Conservation (phyloP, 1,284 basidiomycete species). For the Amylostereum areolatum region DNA sequence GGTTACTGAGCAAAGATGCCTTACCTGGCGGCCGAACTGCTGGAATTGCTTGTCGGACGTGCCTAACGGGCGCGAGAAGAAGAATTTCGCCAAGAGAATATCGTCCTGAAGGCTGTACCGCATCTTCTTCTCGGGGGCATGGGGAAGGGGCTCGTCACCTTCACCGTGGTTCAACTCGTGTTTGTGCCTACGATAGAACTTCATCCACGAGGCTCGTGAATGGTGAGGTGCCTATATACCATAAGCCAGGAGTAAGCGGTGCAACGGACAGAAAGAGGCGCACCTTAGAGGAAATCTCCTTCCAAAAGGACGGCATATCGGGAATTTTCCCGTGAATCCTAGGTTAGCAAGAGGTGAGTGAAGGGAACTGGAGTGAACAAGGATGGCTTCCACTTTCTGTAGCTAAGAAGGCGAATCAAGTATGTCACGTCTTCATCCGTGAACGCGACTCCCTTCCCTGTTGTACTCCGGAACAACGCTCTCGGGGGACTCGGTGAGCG, state of each 20-base stretch:
- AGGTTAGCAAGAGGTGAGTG: slow-evolving; percentile 11
- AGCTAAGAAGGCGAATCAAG: slow-evolving; percentile 67
- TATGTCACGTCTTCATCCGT: slow-evolving; percentile 74
- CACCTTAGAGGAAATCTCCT: slow-evolving; percentile 72
- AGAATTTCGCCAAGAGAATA: slow-evolving; percentile 66
- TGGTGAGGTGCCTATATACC: slow-evolving; percentile 68
- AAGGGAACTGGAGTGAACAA: background rate
- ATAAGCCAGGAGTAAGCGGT: background rate
- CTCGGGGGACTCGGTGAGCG: slow-evolving; percentile 61
- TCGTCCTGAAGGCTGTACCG: slow-evolving; percentile 74
- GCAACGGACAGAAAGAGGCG: slow-evolving; percentile 6
- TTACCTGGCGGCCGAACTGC: slow-evolving; percentile 59
- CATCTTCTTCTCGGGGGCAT: slow-evolving; percentile 77
- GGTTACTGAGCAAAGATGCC: no score
- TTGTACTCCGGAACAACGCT: slow-evolving; percentile 73
- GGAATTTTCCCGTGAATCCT: slow-evolving; percentile 51
- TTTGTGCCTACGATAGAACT: slow-evolving; percentile 78
- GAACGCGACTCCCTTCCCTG: slow-evolving; percentile 81
- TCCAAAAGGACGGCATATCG: slow-evolving; percentile 83
- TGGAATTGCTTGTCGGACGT: slow-evolving; percentile 79
- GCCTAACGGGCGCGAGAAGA: slow-evolving; percentile 62
- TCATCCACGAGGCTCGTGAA: slow-evolving; percentile 85
- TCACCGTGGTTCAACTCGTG: slow-evolving; percentile 66
- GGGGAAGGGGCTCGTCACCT: slow-evolving; percentile 60
- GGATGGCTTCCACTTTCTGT: slow-evolving; percentile 45